Percentiles rank a stretch among this genome's conserved stretches.
phyloP scores from a whole-genome alignment of 225 moss, liverwort and hornwort species.

The Bryoerythrophyllum caledonicum region DNA sequence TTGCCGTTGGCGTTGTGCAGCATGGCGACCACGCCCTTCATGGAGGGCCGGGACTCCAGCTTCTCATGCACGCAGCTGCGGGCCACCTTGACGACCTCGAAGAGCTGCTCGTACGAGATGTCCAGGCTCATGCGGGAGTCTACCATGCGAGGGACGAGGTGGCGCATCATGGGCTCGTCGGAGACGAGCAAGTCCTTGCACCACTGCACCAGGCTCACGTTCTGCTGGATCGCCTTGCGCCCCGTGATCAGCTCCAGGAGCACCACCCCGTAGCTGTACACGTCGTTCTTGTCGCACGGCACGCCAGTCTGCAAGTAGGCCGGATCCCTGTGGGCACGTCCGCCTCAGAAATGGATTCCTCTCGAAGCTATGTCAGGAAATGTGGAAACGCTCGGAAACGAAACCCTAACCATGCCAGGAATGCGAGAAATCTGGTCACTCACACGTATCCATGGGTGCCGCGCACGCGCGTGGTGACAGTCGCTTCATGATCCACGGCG shows the following conservation, averaged over 20 bases:
- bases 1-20: constrained; percentile 46
- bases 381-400: no score
- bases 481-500: constrained; percentile 27
- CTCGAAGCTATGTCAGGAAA: no score
- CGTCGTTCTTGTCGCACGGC: constrained; percentile 60
- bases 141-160: constrained; percentile 35
- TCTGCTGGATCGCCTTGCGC: constrained; percentile 47
- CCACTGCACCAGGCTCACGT: constrained; percentile 47
- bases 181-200: constrained; percentile 34
- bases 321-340: constrained; percentile 33
- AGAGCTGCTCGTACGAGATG: constrained; percentile 36
- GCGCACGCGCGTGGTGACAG: constrained; percentile 29
- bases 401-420: background rate
- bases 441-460: constrained; percentile 57
- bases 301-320: constrained; percentile 31
- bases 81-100: constrained; percentile 45
- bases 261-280: constrained; percentile 76
- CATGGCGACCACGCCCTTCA: constrained; percentile 50
- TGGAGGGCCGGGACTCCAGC: constrained; percentile 43
- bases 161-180: constrained; percentile 40
- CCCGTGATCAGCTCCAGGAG: constrained; percentile 69
- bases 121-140: constrained; percentile 48
- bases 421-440: constrained; percentile 1
- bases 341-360: no score
- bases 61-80: constrained; percentile 45